Percentiles rank a stretch among this genome's conserved stretches.
phyloP scores from a whole-genome alignment of 192 early-diverging fungal genomes.

The Coemansia sp. region DNA sequence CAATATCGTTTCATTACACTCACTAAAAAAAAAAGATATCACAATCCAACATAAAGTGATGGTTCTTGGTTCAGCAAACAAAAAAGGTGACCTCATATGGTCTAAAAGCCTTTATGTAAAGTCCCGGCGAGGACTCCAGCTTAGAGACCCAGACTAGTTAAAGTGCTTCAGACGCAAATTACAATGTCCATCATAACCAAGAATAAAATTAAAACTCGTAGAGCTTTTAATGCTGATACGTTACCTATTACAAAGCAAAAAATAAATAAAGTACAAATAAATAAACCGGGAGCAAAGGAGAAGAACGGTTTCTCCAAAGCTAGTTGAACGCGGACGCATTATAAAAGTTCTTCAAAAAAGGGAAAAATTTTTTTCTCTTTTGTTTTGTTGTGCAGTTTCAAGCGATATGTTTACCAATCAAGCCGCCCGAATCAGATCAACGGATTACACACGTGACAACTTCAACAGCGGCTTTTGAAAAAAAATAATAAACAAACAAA shows the following conservation, averaged over 20 bases:
- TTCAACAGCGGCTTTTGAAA: neutral
- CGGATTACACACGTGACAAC: neutral
- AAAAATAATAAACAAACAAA: constrained; percentile 1
- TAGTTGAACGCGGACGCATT: neutral
- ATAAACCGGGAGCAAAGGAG: neutral
- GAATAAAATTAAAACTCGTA: neutral
- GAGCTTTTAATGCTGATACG: neutral
- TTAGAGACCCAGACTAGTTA: constrained; percentile 3
- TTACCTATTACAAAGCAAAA: neutral
- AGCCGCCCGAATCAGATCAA: neutral
- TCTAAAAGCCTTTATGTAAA: constrained; percentile 19
- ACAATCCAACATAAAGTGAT: too few species aligned
- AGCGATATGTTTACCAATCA: neutral
- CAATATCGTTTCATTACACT: neutral
- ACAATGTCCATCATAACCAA: constrained; percentile 50
- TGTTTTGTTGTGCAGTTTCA: too few species aligned
- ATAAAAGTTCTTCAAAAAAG: too few species aligned
- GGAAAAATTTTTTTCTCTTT: constrained; percentile 1
- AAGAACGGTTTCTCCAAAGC: neutral
- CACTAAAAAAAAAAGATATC: neutral
- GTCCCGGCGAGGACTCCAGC: constrained; percentile 52
- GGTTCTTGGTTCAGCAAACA: constrained; percentile 27
- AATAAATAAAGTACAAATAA: neutral
- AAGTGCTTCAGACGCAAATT: constrained; percentile 55
- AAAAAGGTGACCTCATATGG: constrained; percentile 41